A percentile compares a stretch with the other conserved stretches of the same genome.
Evolutionary conservation across 2,329 filamentous ascomycete species (phyloP).

Genomic region (Ophiognomonia clavigignenti-juglandacearum): DNA sequence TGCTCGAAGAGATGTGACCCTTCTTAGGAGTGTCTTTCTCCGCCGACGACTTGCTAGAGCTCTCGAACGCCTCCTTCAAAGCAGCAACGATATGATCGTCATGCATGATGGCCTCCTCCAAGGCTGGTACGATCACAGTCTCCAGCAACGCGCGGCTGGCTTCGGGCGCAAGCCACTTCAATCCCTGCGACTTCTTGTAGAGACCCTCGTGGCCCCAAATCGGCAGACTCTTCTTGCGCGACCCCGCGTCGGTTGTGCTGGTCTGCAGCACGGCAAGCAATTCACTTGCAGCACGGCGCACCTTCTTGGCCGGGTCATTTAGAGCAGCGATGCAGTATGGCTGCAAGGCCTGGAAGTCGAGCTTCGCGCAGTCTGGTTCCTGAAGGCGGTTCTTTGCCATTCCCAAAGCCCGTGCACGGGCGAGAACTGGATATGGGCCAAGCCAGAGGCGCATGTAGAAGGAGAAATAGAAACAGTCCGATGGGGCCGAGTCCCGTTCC

Average conservation of each 20-base stretch:
- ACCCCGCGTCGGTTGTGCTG: constrained; percentile 24
- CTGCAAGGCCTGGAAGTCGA: constrained; percentile 74
- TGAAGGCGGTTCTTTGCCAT: constrained; percentile 56
- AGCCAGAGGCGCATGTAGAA: constrained; percentile 76
- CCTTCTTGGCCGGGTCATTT: constrained; percentile 67
- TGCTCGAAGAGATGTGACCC: constrained; percentile 51
- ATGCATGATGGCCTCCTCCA: constrained; percentile 87
- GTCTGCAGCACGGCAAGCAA: constrained; percentile 50
- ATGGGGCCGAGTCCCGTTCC: constrained; percentile 46
- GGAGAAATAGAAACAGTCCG: constrained; percentile 63
- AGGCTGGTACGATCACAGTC: constrained; percentile 62
- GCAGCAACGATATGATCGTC: constrained; percentile 62
- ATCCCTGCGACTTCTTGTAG: constrained; percentile 53
- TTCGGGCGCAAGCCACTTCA: constrained; percentile 55
- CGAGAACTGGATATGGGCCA: constrained; percentile 63
- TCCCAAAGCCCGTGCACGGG: constrained; percentile 64
- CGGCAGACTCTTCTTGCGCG: constrained; percentile 33
- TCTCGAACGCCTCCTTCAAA: constrained; percentile 57
- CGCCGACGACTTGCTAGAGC: constrained; percentile 29
- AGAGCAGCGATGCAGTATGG: constrained; percentile 76
- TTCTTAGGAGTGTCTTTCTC: constrained; percentile 33
- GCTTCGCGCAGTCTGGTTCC: constrained; percentile 37
- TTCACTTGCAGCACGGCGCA: constrained; percentile 70
- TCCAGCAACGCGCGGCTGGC: constrained; percentile 58
- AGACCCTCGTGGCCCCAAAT: constrained; percentile 60